phyloP scores from a whole-genome alignment of 495 filamentous ascomycete species.

The Talaromyces trachyspermus region DNA sequence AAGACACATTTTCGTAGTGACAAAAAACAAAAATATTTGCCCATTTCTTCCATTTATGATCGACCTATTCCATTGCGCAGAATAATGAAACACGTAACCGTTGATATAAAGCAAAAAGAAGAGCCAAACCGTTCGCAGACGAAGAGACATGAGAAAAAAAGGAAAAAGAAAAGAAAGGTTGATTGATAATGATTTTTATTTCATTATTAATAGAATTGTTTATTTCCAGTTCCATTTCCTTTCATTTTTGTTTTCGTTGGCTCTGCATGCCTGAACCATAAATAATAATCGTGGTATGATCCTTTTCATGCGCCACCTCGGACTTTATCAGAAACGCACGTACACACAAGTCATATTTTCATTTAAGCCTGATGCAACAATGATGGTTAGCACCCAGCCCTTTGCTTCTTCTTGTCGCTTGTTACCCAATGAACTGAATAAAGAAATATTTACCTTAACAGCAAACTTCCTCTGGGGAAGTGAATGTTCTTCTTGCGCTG shows the following conservation, averaged over 20 bases:
- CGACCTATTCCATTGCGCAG: too few relatives aligned
- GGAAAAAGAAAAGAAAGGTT: neutral
- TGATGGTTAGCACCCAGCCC: neutral
- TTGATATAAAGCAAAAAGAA: too few relatives aligned
- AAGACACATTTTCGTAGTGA: too few relatives aligned
- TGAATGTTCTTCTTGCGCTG: constrained; percentile 88
- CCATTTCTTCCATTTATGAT: too few relatives aligned
- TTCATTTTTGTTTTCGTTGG: constrained; percentile 3
- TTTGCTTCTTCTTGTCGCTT: neutral
- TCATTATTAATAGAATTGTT: constrained; percentile 2
- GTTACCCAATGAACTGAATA: neutral
- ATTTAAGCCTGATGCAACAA: constrained; percentile 31
- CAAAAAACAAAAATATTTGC: too few relatives aligned
- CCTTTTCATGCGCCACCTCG: constrained; percentile 19
- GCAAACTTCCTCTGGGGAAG: constrained; percentile 97
- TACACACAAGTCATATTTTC: constrained; percentile 4
- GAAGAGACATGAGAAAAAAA: neutral
- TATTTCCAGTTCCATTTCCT: constrained; percentile 4
- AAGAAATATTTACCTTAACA: constrained; percentile 68
- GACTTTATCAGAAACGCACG: constrained; percentile 9
- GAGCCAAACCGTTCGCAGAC: too few relatives aligned
- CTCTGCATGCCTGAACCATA: constrained; percentile 1
- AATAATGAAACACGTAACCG: too few relatives aligned
- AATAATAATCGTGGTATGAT: constrained; percentile 2
- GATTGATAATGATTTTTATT: neutral